Percentiles rank a stretch among this genome's conserved stretches.
Conservation (phyloP, 139 green algal genomes). For the Micractinium conductrix region DNA sequence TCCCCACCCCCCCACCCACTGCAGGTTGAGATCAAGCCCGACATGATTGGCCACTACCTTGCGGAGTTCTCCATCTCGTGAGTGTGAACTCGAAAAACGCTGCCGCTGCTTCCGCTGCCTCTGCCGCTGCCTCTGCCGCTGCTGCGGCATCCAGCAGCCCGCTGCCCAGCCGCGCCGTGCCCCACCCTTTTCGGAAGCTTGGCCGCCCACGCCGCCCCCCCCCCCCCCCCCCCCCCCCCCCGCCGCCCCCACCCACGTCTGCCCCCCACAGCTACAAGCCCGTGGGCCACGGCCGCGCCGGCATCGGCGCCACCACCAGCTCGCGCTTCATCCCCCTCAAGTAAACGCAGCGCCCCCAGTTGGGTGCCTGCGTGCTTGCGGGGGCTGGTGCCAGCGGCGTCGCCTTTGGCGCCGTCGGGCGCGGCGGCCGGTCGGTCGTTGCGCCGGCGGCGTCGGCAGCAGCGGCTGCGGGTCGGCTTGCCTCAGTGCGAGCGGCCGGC, state of each 20-base stretch:
- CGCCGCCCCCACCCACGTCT: not conserved
- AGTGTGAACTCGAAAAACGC: not conserved
- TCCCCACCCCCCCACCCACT: too few species aligned
- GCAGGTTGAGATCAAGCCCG: conserved; percentile 92
- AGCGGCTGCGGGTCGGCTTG: not conserved
- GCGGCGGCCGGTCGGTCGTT: too few species aligned
- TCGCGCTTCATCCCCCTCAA: conserved; percentile 99
- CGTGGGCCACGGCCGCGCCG: conserved; percentile 95
- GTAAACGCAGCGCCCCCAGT: conserved; percentile 52
- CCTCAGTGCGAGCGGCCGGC: conserved; percentile 35
- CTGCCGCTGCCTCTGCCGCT: too few species aligned
- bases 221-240: not conserved
- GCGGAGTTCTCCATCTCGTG: conserved; percentile 98
- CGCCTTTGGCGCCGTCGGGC: too few species aligned
- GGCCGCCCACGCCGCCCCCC: too few species aligned
- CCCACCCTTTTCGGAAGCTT: too few species aligned
- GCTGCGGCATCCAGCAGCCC: not conserved
- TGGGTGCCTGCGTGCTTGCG: not conserved
- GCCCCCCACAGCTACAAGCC: conserved; percentile 88
- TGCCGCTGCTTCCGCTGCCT: too few species aligned
- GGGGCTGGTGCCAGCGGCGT: not conserved
- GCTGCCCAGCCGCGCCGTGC: not conserved
- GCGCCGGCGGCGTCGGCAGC: conserved; percentile 6
- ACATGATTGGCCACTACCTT: conserved; percentile 99
- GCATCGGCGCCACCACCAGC: conserved; percentile 95